These are phyloP conservation scores for Scutellaria barbata DNA, from an alignment of 257 asterid species.

Conservation along the genomic window DNA sequence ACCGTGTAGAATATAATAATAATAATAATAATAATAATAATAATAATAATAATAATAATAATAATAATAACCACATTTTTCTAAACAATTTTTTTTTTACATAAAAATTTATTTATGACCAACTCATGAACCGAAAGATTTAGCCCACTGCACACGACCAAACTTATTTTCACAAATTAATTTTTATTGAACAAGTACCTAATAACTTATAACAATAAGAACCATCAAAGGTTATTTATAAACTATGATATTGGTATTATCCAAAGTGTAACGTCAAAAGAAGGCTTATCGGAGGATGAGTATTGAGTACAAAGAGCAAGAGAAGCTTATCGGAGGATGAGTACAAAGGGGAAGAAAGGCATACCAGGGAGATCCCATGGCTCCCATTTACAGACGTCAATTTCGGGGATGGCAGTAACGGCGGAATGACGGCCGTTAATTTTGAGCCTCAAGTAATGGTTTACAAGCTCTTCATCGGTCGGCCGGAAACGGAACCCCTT, in stretches of 20 bases:
- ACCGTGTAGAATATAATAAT: not conserved
- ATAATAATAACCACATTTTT: too few species aligned
- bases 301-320: not conserved
- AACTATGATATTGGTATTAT: too few species aligned
- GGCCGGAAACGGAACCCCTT: slow-evolving; percentile 82
- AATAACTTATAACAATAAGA: not conserved
- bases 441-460: slow-evolving; percentile 67
- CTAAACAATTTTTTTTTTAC: too few species aligned
- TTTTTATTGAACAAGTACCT: too few species aligned
- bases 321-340: not conserved
- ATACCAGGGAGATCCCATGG: slow-evolving; percentile 93
- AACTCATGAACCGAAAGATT: too few species aligned
- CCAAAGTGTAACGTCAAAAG: too few species aligned
- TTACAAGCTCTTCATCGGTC: slow-evolving; percentile 74
- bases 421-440: slow-evolving; percentile 73
- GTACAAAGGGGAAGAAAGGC: slow-evolving; percentile 11
- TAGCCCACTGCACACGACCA: too few species aligned
- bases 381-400: slow-evolving; percentile 90
- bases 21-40: not conserved
- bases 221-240: not conserved
- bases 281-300: too few species aligned
- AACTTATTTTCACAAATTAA: too few species aligned
- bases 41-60: too few species aligned
- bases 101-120: too few species aligned
- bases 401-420: slow-evolving; percentile 72